These are phyloP conservation scores for Colletotrichum sp. DNA, from an alignment of 2,329 filamentous ascomycete species.

Conservation along the genomic window DNA sequence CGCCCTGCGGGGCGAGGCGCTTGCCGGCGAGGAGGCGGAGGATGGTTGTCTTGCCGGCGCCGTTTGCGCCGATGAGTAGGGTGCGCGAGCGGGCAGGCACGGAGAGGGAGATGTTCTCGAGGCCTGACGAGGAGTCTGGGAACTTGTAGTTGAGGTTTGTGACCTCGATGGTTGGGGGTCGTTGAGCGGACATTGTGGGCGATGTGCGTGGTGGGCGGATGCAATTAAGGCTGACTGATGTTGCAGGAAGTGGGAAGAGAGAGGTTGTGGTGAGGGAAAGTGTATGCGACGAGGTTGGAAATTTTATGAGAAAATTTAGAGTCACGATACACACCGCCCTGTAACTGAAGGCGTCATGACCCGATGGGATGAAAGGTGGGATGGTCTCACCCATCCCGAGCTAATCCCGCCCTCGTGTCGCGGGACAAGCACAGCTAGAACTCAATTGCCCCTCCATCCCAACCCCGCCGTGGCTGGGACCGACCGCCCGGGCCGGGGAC, in stretches of 20 bases:
- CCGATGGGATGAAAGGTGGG: not conserved
- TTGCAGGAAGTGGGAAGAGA: not conserved
- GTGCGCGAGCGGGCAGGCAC: constrained; percentile 87
- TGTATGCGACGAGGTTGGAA: not conserved
- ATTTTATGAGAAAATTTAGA: not conserved
- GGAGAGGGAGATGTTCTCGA: constrained; percentile 74
- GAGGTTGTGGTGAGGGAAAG: not conserved
- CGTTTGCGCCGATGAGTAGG: constrained; percentile 93
- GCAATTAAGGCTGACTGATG: not conserved
- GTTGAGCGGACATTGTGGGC: constrained; percentile 29
- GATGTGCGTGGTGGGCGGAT: not conserved
- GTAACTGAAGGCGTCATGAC: constrained; percentile 17
- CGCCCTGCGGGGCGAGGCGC: constrained; percentile 79
- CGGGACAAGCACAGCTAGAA: not conserved
- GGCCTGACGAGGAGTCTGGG: constrained; percentile 81
- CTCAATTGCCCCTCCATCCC: not conserved
- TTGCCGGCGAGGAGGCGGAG: constrained; percentile 94
- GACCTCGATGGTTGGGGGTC: constrained; percentile 71
- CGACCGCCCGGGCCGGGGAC: constrained; percentile 3
- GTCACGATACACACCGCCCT: constrained; percentile 12
- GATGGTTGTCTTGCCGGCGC: constrained; percentile 95
- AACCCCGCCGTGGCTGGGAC: constrained; percentile 13
- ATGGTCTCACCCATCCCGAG: not conserved
- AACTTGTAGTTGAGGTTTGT: constrained; percentile 86
- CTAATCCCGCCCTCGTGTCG: not conserved